phyloP scores from a whole-genome alignment of 495 filamentous ascomycete genomes.

The Hypomontagnella monticulosa region DNA sequence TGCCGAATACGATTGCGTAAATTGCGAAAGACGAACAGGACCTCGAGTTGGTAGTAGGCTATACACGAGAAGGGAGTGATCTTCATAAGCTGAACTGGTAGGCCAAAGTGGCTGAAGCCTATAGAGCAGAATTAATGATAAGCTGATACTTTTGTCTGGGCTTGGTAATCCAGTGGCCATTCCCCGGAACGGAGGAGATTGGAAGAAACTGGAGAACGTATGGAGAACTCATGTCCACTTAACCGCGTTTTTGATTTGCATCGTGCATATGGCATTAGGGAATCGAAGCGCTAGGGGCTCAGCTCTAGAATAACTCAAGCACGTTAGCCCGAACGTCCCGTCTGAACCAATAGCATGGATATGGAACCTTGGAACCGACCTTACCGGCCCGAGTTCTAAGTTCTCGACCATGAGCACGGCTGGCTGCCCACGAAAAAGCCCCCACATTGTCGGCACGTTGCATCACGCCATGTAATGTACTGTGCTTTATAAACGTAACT shows the following conservation, averaged over 20 bases:
- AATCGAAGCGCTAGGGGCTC: neutral
- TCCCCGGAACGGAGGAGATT: neutral
- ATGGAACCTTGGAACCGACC: slow-evolving; percentile 13
- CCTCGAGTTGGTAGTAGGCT: slow-evolving; percentile 9
- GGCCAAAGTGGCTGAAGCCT: slow-evolving; percentile 7
- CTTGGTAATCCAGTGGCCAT: neutral
- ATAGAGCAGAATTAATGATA: neutral
- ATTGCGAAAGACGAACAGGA: neutral
- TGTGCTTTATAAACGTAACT: slow-evolving; percentile 16
- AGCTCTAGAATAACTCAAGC: neutral
- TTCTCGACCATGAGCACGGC: slow-evolving; percentile 18
- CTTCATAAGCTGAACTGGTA: slow-evolving; percentile 27
- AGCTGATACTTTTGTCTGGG: neutral
- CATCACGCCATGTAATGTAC: slow-evolving; percentile 24
- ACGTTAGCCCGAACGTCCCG: neutral
- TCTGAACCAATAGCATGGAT: slow-evolving; percentile 12
- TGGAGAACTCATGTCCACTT: too few relatives aligned
- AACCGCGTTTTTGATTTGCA: too few relatives aligned
- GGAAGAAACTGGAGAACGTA: too few relatives aligned
- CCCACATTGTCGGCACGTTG: slow-evolving; percentile 27
- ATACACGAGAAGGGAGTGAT: slow-evolving; percentile 13
- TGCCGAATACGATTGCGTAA: slow-evolving; percentile 1
- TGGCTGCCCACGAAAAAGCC: slow-evolving; percentile 27
- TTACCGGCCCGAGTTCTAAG: slow-evolving; percentile 15
- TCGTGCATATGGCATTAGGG: too few relatives aligned